Conservation (phyloP, 805 yeast genomes). For the Vanderwaltozyma tropicalis region DNA sequence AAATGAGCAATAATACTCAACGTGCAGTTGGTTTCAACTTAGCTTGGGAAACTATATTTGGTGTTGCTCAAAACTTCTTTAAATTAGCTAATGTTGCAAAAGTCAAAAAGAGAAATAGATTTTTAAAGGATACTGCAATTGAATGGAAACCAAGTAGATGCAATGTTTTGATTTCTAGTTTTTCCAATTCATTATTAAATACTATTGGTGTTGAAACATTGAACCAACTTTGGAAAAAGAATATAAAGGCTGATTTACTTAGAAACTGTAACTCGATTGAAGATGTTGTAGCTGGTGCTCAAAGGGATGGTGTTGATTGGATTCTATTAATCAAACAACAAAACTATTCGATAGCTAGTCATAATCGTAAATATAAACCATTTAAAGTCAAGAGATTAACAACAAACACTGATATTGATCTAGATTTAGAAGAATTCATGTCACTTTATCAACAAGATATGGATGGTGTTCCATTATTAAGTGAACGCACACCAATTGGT, state of each 20-base stretch:
- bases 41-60: conserved; percentile 58
- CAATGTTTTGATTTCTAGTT: conserved; percentile 70
- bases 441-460: conserved; percentile 32
- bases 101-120: conserved; percentile 28
- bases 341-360: conserved; percentile 18
- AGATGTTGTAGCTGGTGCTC: conserved; percentile 55
- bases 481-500: conserved; percentile 8
- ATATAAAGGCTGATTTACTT: conserved; percentile 69
- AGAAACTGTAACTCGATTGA: conserved; percentile 42
- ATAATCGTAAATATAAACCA: conserved; percentile 59
- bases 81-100: conserved; percentile 28
- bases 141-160: conserved; percentile 57
- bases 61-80: conserved; percentile 39
- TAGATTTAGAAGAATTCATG: conserved; percentile 58
- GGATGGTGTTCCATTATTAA: conserved; percentile 4
- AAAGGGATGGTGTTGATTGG: conserved; percentile 64
- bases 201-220: conserved; percentile 57
- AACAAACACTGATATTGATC: conserved; percentile 56
- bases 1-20: conserved; percentile 25
- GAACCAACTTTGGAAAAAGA: conserved; percentile 59
- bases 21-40: conserved; percentile 82
- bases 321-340: conserved; percentile 70
- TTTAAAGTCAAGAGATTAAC: conserved; percentile 57
- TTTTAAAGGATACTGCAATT: conserved; percentile 27
- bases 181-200: conserved; percentile 44